phyloP scores from a whole-genome alignment of 257 asterid genomes.

The Solanum chmielewskii region DNA sequence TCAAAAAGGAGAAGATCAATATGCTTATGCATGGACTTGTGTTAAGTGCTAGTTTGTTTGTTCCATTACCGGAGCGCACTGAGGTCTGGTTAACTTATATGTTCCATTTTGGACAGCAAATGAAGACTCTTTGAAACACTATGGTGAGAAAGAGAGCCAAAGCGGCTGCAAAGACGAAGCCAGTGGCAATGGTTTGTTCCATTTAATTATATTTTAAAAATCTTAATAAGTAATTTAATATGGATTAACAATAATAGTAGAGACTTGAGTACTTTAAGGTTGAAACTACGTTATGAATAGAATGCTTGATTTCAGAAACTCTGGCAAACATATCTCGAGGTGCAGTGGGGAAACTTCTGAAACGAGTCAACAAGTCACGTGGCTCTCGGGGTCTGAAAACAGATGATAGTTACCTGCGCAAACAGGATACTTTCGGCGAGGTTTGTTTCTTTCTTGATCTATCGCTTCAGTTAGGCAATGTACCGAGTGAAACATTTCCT shows the following conservation, averaged over 20 bases:
- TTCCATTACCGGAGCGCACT: background rate
- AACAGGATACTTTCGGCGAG: slow-evolving; percentile 22
- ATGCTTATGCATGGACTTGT: background rate
- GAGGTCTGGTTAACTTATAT: background rate
- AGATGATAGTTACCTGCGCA: slow-evolving; percentile 47
- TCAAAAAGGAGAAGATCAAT: background rate
- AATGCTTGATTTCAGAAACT: slow-evolving; percentile 37
- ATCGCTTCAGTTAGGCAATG: background rate
- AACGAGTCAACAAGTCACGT: slow-evolving; percentile 33
- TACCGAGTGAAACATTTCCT: background rate
- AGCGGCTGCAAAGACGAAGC: slow-evolving; percentile 6
- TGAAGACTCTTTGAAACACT: slow-evolving; percentile 12
- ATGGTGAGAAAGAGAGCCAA: background rate
- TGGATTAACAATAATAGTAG: background rate
- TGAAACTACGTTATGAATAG: background rate
- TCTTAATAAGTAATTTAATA: background rate
- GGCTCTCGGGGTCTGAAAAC: slow-evolving; percentile 28
- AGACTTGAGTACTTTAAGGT: background rate
- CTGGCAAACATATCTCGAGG: slow-evolving; percentile 55
- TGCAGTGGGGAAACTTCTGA: slow-evolving; percentile 58
- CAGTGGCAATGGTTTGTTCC: slow-evolving; percentile 42
- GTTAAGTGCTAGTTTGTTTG: background rate
- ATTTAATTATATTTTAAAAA: background rate
- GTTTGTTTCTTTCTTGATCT: slow-evolving; percentile 13
- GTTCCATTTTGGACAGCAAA: slow-evolving; percentile 20